Evolutionary conservation across 257 asterid genomes (phyloP).

Genomic region (Fraxinus cuspidata): DNA sequence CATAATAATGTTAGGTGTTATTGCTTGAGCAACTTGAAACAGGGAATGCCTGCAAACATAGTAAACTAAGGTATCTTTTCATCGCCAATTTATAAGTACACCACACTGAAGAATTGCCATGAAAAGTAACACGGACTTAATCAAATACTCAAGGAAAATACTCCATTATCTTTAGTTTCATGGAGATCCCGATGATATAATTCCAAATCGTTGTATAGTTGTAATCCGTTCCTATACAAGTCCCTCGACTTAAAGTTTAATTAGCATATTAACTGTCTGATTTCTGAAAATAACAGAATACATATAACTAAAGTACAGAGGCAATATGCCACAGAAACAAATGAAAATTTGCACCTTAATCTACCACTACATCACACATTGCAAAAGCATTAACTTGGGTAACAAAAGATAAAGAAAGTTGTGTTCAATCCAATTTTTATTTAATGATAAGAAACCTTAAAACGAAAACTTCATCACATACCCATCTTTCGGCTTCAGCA

Average conservation of each 20-base stretch:
- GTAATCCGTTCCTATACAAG: not conserved
- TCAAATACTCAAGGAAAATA: not conserved
- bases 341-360: not conserved
- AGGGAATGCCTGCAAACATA: conserved; percentile 57
- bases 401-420: not conserved
- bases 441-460: not conserved
- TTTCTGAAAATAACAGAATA: not conserved
- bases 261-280: too few species aligned
- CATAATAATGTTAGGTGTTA: conserved; percentile 77
- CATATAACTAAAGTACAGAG: not conserved
- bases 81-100: not conserved
- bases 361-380: not conserved
- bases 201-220: not conserved
- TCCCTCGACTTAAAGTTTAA: not conserved
- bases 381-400: not conserved
- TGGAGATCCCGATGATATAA: not conserved
- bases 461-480: conserved; percentile 31
- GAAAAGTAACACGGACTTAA: not conserved
- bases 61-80: not conserved
- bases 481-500: conserved; percentile 85
- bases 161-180: not conserved
- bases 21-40: conserved; percentile 64
- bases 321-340: not conserved
- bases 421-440: not conserved
- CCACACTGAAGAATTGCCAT: not conserved